Evolutionary conservation across 306 rosid genomes (phyloP), one percentile per base, ranked within the genome.

Genomic region (Cyclanthera cordifolia): DNA sequence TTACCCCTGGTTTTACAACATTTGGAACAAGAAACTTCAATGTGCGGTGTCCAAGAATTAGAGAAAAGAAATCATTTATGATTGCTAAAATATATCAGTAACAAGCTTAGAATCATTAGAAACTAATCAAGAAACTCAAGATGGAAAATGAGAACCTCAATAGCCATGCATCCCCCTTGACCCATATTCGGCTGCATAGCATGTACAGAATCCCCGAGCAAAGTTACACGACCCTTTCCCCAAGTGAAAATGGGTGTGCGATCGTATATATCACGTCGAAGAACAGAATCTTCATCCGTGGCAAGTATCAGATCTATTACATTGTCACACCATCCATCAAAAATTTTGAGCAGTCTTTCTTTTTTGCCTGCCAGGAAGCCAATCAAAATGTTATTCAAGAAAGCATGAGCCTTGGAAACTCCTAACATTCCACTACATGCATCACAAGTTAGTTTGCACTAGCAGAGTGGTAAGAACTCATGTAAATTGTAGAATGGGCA

Each of bases 151-250:
- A 17, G 50, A 73, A 83, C 97, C 96, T 94, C 99, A 75, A 94
- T 94, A 65, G 99, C 99, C 99, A 94, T 94, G 85, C 99, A 88
- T 64, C 99, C 99, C 25, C 99, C 97, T 81, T 94, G 99, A 51
- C 96, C 97, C 91, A 94, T 70, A 80, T 94, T 94, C 75, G 99
- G 99, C 68, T 94, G 99, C 99, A 94, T 94, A 72, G 99, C 99
- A 83, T 94, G 99, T 53, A 94, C 83, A 20, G 99, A 94, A 78
- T 94, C 99, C 37, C 97, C 99, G 37, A 94, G 97, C 79, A 94
- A 81, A 47, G 96, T 94, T 70, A 90, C 96, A 12, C 85, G 85
- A 46, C 96, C 97, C 78, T 84, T 90, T 73, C 99, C 97, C 99
- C 99, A 94, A 24, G 86, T 82, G 11, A 94, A 59, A 73, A 87